Conservation (phyloP, 306 rosid species). For the Cicer bijugum region DNA sequence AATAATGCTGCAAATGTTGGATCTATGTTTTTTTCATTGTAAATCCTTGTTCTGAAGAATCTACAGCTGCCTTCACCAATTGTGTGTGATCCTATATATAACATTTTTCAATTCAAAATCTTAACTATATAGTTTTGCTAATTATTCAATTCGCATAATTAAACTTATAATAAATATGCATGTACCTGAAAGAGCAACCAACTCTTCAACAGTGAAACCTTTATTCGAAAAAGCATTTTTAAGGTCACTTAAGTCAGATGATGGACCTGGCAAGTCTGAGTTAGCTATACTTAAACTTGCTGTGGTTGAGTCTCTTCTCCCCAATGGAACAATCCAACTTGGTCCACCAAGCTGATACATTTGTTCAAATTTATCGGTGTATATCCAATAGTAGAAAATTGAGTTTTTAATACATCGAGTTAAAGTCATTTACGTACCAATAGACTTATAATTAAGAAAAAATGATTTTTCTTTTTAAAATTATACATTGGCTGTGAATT, state of each 20-base stretch:
- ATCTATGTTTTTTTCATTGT: conserved; percentile 68
- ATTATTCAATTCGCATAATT: not conserved
- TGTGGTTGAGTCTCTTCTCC: conserved; percentile 77
- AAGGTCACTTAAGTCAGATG: conserved; percentile 49
- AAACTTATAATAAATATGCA: not conserved
- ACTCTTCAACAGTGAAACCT: conserved; percentile 55
- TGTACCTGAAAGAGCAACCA: conserved; percentile 74
- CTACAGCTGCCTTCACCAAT: conserved; percentile 60
- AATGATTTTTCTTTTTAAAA: too few relatives aligned
- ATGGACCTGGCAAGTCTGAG: conserved; percentile 57
- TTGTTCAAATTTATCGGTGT: not conserved
- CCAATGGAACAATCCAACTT: conserved; percentile 59
- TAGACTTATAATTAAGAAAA: too few relatives aligned
- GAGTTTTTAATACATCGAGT: too few relatives aligned
- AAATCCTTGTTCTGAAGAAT: conserved; percentile 54
- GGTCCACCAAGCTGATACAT: conserved; percentile 61
- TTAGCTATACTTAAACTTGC: conserved; percentile 62
- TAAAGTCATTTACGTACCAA: too few relatives aligned
- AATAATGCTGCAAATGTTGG: conserved; percentile 51
- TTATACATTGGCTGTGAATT: not conserved
- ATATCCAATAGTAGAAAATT: too few relatives aligned
- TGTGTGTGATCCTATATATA: conserved; percentile 64
- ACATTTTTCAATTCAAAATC: not conserved
- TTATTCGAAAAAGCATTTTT: conserved; percentile 59
- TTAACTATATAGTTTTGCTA: not conserved